Evolutionary conservation across 306 rosid species (phyloP).

Genomic region (Hippophae gyantsensis): DNA sequence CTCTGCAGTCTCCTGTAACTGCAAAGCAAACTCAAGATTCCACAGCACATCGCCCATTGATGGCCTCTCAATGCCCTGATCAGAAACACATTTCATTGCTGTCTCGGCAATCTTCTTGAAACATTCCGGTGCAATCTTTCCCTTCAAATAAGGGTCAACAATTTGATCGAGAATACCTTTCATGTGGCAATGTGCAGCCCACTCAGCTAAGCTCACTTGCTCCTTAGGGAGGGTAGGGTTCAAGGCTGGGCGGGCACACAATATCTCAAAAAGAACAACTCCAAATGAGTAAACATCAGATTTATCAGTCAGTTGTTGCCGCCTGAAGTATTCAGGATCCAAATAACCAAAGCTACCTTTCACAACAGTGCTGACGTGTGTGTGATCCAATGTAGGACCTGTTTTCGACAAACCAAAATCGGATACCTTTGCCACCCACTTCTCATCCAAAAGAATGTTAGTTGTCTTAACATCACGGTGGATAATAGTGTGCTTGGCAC

Average conservation of each 20-base stretch:
- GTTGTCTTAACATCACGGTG: slow-evolving; percentile 98
- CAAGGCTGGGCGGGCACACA: slow-evolving; percentile 95
- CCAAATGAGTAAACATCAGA: slow-evolving; percentile 98
- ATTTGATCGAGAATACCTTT: slow-evolving; percentile 86
- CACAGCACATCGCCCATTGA: slow-evolving; percentile 98
- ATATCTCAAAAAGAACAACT: slow-evolving; percentile 83
- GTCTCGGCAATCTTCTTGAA: slow-evolving; percentile 91
- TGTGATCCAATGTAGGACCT: slow-evolving; percentile 92
- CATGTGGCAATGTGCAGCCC: slow-evolving; percentile 93
- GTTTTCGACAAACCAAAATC: slow-evolving; percentile 98
- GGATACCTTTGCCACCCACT: slow-evolving; percentile 98
- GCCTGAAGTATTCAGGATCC: slow-evolving; percentile 98
- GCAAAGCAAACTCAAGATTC: slow-evolving; percentile 98
- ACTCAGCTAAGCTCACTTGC: slow-evolving; percentile 97
- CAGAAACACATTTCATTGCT: slow-evolving; percentile 94
- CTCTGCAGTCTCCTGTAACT: slow-evolving; percentile 96
- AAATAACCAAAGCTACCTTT: slow-evolving; percentile 97
- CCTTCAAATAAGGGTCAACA: slow-evolving; percentile 74
- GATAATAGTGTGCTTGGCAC: slow-evolving; percentile 93
- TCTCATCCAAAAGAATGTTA: slow-evolving; percentile 90
- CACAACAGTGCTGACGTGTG: slow-evolving; percentile 96
- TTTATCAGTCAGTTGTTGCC: slow-evolving; percentile 95
- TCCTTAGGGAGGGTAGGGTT: slow-evolving; percentile 87
- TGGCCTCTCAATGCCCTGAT: slow-evolving; percentile 95
- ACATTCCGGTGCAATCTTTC: slow-evolving; percentile 86